Conservation (phyloP, 495 filamentous ascomycete species). For the Terfezia boudieri region DNA sequence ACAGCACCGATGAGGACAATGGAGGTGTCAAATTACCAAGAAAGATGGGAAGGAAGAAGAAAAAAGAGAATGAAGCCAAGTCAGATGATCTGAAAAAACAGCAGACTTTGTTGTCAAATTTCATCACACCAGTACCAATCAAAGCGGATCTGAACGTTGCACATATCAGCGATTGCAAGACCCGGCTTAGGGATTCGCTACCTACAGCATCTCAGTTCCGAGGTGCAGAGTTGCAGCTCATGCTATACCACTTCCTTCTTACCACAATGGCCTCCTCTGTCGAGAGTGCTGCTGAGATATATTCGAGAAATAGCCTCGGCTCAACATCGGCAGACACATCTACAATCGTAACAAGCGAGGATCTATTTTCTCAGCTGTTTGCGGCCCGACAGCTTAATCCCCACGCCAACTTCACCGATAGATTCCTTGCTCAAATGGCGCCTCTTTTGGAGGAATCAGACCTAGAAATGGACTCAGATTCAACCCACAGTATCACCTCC, state of each 20-base stretch:
- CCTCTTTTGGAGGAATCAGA: constrained; percentile 36
- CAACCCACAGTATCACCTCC: constrained; percentile 18
- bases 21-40: constrained; percentile 8
- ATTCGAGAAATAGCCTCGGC: background rate
- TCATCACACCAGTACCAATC: background rate
- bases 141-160: constrained; percentile 23
- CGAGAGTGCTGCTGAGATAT: constrained; percentile 35
- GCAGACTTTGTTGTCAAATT: background rate
- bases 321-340: background rate
- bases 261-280: constrained; percentile 44
- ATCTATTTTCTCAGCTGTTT: constrained; percentile 25
- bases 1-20: constrained; percentile 26
- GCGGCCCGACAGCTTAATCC: constrained; percentile 44
- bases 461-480: constrained; percentile 14
- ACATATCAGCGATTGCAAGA: constrained; percentile 81
- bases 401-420: constrained; percentile 44
- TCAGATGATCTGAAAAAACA: background rate
- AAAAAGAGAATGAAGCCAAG: background rate
- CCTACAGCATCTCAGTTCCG: constrained; percentile 48
- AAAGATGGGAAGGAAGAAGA: background rate
- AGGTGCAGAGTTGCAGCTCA: constrained; percentile 63
- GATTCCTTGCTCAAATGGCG: constrained; percentile 59
- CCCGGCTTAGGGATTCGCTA: constrained; percentile 36
- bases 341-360: background rate
- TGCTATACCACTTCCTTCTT: constrained; percentile 77